Conservation (phyloP, 768 basidiomycete species). For the Mycena maculata region DNA sequence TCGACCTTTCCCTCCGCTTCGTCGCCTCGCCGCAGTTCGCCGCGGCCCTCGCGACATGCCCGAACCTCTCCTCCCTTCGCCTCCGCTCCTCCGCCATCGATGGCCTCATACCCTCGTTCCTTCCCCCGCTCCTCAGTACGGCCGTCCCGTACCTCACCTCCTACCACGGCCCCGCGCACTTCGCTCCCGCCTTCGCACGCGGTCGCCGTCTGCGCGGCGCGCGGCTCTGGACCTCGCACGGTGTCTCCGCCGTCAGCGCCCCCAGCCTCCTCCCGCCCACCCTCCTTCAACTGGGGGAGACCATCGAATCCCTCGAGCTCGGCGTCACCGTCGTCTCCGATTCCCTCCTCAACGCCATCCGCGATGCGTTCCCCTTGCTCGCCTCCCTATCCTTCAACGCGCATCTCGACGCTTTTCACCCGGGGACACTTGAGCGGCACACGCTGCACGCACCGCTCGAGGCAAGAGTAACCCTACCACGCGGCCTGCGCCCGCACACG, state of each 20-base stretch:
- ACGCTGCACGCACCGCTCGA: background rate
- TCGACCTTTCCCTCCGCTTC: slow-evolving; percentile 35
- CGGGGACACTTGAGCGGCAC: slow-evolving; percentile 27
- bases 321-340: slow-evolving; percentile 32
- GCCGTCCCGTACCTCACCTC: slow-evolving; percentile 28
- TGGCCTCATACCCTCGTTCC: slow-evolving; percentile 6
- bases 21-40: slow-evolving; percentile 31
- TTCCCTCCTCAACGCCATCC: slow-evolving; percentile 31
- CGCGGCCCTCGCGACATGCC: slow-evolving; percentile 30
- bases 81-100: slow-evolving; percentile 33
- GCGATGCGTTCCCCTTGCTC: slow-evolving; percentile 28
- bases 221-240: slow-evolving; percentile 38
- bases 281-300: slow-evolving; percentile 21
- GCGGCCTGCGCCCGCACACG: background rate
- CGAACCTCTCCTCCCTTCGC: slow-evolving; percentile 31
- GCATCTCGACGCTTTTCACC: slow-evolving; percentile 37
- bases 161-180: slow-evolving; percentile 37
- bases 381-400: slow-evolving; percentile 35
- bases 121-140: slow-evolving; percentile 15
- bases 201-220: slow-evolving; percentile 28
- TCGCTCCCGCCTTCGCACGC: slow-evolving; percentile 28
- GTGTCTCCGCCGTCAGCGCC: slow-evolving; percentile 27
- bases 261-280: slow-evolving; percentile 28
- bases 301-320: slow-evolving; percentile 25
- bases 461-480: background rate